phyloP scores from a whole-genome alignment of 2,329 filamentous ascomycete species.

The Trichophyton simii region DNA sequence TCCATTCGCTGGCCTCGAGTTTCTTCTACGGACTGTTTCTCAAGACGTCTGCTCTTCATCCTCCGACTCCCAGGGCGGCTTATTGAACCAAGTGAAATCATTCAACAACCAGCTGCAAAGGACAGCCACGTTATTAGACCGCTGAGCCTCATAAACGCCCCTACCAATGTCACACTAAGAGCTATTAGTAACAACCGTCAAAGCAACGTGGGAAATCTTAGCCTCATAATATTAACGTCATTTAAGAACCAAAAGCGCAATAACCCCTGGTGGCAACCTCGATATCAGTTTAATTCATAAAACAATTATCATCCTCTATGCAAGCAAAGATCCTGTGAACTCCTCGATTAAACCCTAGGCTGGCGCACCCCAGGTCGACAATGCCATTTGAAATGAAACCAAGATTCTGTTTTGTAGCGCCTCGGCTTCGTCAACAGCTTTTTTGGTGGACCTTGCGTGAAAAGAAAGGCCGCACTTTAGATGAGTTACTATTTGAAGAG shows the following conservation, averaged over 20 bases:
- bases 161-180: no score
- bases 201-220: no score
- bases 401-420: neutral
- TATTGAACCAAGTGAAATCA: conserved; percentile 28
- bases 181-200: no score
- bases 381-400: neutral
- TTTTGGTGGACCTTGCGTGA: no score
- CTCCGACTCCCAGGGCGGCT: conserved; percentile 28
- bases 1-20: conserved; percentile 29
- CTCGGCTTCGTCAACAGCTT: neutral
- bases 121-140: neutral
- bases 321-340: no score
- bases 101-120: conserved; percentile 34
- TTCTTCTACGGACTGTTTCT: conserved; percentile 31
- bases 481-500: neutral
- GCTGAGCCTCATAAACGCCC: neutral
- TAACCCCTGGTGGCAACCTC: no score
- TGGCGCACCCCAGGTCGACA: neutral
- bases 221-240: no score
- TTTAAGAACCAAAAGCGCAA: no score
- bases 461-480: neutral
- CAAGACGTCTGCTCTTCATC: conserved; percentile 30
- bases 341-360: no score
- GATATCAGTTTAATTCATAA: no score
- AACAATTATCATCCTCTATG: no score